Conservation (phyloP, 1,284 basidiomycete species). For the Rhodofomes roseus region DNA sequence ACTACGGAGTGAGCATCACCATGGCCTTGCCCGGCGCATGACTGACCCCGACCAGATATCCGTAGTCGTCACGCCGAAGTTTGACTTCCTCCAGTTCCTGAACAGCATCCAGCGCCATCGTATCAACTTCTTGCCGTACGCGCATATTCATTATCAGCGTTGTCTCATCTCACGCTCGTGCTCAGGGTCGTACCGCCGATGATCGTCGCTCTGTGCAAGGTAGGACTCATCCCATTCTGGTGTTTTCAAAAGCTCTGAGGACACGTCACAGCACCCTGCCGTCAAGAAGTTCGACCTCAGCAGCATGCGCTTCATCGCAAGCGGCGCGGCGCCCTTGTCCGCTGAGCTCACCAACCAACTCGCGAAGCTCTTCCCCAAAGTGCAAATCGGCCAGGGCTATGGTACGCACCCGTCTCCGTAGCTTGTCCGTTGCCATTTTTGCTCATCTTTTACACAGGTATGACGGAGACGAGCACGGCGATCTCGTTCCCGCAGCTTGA, state of each 20-base stretch:
- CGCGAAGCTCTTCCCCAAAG: slow-evolving; percentile 50
- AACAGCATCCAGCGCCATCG: slow-evolving; percentile 64
- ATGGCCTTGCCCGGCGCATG: slow-evolving; percentile 2
- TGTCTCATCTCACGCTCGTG: slow-evolving; percentile 12
- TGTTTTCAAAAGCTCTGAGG: neutral
- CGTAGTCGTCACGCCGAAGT: slow-evolving; percentile 71
- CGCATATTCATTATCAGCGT: slow-evolving; percentile 14
- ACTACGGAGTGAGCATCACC: slow-evolving; percentile 38
- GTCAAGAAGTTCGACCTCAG: slow-evolving; percentile 66
- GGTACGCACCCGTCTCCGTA: slow-evolving; percentile 31
- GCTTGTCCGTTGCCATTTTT: neutral
- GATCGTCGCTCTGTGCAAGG: slow-evolving; percentile 58
- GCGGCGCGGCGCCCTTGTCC: slow-evolving; percentile 74
- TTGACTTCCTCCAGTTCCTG: slow-evolving; percentile 65
- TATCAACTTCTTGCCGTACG: slow-evolving; percentile 63
- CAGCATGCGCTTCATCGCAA: slow-evolving; percentile 55
- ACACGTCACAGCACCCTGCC: slow-evolving; percentile 50
- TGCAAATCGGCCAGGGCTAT: slow-evolving; percentile 64
- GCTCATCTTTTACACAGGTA: slow-evolving; percentile 21
- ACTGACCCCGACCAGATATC: slow-evolving; percentile 23
- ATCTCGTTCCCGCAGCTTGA: slow-evolving; percentile 30
- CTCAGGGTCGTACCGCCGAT: slow-evolving; percentile 65
- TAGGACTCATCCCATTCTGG: slow-evolving; percentile 23
- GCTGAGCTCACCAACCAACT: slow-evolving; percentile 58
- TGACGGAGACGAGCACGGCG: slow-evolving; percentile 49